phyloP scores from a whole-genome alignment of 2,329 filamentous ascomycete species.

The Gliomastix tumulicola region DNA sequence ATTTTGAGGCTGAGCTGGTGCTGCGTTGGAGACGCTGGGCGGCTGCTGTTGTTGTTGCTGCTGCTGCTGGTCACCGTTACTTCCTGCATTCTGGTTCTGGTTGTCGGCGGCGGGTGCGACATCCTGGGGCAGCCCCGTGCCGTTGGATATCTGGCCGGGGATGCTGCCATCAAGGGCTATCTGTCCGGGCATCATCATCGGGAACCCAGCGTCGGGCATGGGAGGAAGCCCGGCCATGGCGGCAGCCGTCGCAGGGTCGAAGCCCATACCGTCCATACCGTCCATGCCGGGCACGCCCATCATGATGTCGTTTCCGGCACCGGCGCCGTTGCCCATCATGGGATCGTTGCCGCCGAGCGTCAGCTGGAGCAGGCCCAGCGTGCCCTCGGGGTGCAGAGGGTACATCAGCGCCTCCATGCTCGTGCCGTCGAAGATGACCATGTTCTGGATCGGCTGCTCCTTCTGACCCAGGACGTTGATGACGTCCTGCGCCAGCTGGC shows the following conservation, averaged over 20 bases:
- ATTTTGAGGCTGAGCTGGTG: too few relatives aligned
- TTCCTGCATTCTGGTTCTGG: too few relatives aligned
- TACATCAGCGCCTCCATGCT: constrained; percentile 73
- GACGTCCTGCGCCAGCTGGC: constrained; percentile 87
- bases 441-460: constrained; percentile 94
- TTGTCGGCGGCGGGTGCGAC: too few relatives aligned
- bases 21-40: too few relatives aligned
- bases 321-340: constrained; percentile 12
- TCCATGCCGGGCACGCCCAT: constrained; percentile 11
- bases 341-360: constrained; percentile 13
- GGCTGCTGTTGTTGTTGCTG: too few relatives aligned
- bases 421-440: constrained; percentile 85
- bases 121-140: too few relatives aligned
- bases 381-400: constrained; percentile 65
- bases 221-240: constrained; percentile 12
- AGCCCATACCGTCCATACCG: constrained; percentile 12
- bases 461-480: constrained; percentile 90
- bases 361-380: constrained; percentile 42
- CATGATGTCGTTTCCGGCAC: constrained; percentile 10
- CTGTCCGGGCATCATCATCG: constrained; percentile 1
- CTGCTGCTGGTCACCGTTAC: too few relatives aligned
- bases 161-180: too few relatives aligned
- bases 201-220: constrained; percentile 3
- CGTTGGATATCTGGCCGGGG: too few relatives aligned
- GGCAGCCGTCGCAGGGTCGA: constrained; percentile 13